phyloP scores from a whole-genome alignment of 129 eudicot genomes.

The Logfia minima region DNA sequence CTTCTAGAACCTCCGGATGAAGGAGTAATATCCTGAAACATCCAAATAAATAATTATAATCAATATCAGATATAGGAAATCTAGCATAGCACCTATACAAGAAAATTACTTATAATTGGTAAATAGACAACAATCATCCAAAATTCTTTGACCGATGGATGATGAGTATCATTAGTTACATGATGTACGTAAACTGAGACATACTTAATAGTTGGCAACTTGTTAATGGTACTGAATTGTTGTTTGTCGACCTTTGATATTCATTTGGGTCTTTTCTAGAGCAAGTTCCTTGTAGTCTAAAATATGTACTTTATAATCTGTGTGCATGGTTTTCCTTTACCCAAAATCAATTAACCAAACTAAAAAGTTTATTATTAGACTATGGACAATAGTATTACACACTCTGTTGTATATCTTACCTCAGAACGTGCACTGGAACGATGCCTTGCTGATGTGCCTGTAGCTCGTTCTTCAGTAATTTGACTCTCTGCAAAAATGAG shows the following conservation, averaged over 20 bases:
- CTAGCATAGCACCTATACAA: neutral
- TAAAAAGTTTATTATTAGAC: neutral
- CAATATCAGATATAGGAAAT: constrained; percentile 13
- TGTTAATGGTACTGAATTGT: neutral
- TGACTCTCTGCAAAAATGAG: constrained; percentile 55
- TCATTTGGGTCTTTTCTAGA: neutral
- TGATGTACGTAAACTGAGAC: neutral
- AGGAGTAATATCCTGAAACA: constrained; percentile 44
- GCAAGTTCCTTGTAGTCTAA: neutral
- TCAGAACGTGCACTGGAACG: constrained; percentile 37
- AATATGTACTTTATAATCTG: neutral
- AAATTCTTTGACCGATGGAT: neutral
- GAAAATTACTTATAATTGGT: neutral
- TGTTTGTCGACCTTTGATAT: neutral
- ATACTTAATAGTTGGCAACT: neutral
- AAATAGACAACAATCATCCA: neutral
- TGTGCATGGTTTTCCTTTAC: no score
- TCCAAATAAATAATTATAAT: neutral
- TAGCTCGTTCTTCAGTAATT: constrained; percentile 41
- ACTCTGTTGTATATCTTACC: constrained; percentile 24
- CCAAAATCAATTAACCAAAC: neutral
- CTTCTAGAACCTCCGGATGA: constrained; percentile 50
- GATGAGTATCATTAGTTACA: neutral
- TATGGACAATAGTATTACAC: neutral
- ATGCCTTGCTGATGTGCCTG: constrained; percentile 36